Percentiles rank a stretch among this genome's conserved stretches.
Conservation (phyloP, 192 early-diverging fungal genomes). For the Backusella liffmaniae region DNA sequence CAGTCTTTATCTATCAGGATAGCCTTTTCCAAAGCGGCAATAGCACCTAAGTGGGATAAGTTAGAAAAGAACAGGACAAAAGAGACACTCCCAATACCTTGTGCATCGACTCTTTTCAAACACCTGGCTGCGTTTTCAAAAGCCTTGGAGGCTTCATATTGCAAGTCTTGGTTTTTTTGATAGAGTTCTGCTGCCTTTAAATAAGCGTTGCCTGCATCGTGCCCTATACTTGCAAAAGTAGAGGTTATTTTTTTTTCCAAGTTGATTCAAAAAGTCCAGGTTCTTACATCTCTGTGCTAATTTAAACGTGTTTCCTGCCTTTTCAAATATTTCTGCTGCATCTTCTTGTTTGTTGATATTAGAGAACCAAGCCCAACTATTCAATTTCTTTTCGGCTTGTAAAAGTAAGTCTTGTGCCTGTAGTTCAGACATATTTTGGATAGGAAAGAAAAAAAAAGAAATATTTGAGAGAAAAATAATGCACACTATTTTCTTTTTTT, state of each 20-base stretch:
- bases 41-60: constrained; percentile 40
- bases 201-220: constrained; percentile 93
- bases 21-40: constrained; percentile 70
- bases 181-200: constrained; percentile 79
- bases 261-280: not conserved
- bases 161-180: constrained; percentile 63
- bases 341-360: constrained; percentile 85
- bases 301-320: constrained; percentile 92
- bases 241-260: not conserved
- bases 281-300: constrained; percentile 81
- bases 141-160: constrained; percentile 80
- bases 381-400: constrained; percentile 70
- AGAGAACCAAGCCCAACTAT: constrained; percentile 61
- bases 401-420: constrained; percentile 57
- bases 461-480: not conserved
- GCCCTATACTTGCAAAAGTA: constrained; percentile 50
- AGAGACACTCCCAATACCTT: constrained; percentile 42
- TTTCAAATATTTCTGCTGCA: constrained; percentile 86
- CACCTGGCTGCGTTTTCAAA: constrained; percentile 87
- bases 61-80: not conserved
- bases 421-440: constrained; percentile 38
- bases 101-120: constrained; percentile 79
- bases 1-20: constrained; percentile 87
- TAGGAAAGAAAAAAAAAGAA: not conserved
- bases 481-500: no score